phyloP scores from a whole-genome alignment of 768 basidiomycete genomes.

The Suillus fuscotomentosus region DNA sequence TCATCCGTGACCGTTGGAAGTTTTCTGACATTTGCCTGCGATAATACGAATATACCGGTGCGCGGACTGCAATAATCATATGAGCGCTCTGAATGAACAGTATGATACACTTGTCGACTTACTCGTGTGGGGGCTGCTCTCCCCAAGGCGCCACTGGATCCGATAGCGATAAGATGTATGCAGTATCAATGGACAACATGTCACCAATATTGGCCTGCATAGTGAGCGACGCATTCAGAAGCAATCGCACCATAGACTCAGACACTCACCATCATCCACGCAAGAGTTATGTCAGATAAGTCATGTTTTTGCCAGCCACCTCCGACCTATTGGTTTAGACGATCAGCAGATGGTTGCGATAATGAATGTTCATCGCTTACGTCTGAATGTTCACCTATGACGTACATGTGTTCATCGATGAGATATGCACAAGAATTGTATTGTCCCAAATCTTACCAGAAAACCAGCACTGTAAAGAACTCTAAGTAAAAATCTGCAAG shows the following conservation, averaged over 20 bases:
- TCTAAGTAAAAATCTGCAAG: neutral
- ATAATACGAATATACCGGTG: conserved; percentile 53
- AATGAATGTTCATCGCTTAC: conserved; percentile 6
- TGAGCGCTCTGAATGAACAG: conserved; percentile 1
- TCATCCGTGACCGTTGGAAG: conserved; percentile 45
- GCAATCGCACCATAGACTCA: neutral
- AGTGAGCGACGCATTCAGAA: neutral
- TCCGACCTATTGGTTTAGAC: conserved; percentile 46
- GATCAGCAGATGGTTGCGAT: neutral
- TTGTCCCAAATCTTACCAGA: conserved; percentile 41
- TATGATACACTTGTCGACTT: conserved; percentile 19
- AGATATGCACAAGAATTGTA: neutral
- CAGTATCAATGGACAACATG: conserved; percentile 54
- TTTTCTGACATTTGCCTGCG: conserved; percentile 43
- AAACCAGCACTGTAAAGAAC: conserved; percentile 63
- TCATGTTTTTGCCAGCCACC: conserved; percentile 72
- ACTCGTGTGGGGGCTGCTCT: conserved; percentile 62
- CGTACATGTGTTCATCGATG: conserved; percentile 6
- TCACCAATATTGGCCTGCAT: conserved; percentile 54
- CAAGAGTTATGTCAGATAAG: conserved; percentile 59
- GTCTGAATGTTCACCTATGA: conserved; percentile 29
- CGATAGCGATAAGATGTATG: conserved; percentile 49
- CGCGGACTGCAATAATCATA: conserved; percentile 36
- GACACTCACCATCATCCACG: conserved; percentile 61
- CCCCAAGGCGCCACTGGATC: conserved; percentile 62